A percentile compares a stretch with the other conserved stretches of the same genome.
Conservation (phyloP, 768 basidiomycete genomes). For the Boletus reticuloceps region DNA sequence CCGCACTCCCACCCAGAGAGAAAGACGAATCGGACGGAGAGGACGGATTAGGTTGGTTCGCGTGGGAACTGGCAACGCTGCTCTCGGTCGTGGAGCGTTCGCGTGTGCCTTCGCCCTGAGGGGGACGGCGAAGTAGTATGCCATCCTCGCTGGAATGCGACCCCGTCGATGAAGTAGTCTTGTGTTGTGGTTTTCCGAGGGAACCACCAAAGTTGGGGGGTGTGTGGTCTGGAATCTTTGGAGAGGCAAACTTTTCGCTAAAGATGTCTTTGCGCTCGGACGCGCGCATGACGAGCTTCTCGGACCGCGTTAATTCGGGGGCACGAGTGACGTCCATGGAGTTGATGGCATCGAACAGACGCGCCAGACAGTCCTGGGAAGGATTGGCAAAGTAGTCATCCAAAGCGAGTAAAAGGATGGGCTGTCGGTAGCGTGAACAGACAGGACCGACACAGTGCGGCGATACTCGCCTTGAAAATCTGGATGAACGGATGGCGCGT, state of each 20-base stretch:
- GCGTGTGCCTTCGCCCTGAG: slow-evolving; percentile 31
- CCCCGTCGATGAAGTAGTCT: slow-evolving; percentile 51
- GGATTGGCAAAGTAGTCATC: slow-evolving; percentile 93
- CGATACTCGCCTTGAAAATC: slow-evolving; percentile 76
- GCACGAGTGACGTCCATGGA: slow-evolving; percentile 82
- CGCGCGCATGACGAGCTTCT: slow-evolving; percentile 86
- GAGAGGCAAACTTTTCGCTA: slow-evolving; percentile 67
- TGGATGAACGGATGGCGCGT: slow-evolving; percentile 93
- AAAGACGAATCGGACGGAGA: slow-evolving; percentile 75
- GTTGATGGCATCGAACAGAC: slow-evolving; percentile 91
- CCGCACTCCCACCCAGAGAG: slow-evolving; percentile 74
- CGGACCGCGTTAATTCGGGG: slow-evolving; percentile 73
- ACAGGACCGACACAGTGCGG: background rate
- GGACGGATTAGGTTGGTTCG: slow-evolving; percentile 35
- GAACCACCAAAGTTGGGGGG: background rate
- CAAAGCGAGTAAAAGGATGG: slow-evolving; percentile 87
- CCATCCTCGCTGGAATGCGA: slow-evolving; percentile 74
- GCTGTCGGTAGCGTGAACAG: slow-evolving; percentile 45
- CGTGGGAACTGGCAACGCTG: slow-evolving; percentile 32
- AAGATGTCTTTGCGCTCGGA: slow-evolving; percentile 93
- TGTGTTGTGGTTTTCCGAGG: slow-evolving; percentile 38
- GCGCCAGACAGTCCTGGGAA: slow-evolving; percentile 85
- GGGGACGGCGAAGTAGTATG: slow-evolving; percentile 42
- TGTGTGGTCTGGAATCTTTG: slow-evolving; percentile 18
- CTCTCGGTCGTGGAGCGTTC: slow-evolving; percentile 41